Conservation (phyloP, 768 basidiomycete species). For the Amanita phalloides region DNA sequence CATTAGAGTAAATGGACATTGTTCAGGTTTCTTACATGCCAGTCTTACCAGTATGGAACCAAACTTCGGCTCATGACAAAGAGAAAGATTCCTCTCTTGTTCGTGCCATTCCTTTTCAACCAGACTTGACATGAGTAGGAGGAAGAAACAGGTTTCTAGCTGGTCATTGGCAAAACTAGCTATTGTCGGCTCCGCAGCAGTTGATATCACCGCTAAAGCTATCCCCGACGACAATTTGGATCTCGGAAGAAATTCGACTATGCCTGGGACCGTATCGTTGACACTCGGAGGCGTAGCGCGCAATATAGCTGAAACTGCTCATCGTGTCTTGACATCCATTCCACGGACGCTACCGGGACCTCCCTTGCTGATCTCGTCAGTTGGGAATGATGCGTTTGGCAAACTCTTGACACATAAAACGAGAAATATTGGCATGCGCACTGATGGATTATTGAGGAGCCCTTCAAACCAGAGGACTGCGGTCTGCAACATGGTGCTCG, state of each 20-base stretch:
- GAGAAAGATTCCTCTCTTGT: neutral
- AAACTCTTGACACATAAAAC: constrained; percentile 50
- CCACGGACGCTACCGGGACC: constrained; percentile 11
- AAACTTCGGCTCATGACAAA: neutral
- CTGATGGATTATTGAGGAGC: constrained; percentile 52
- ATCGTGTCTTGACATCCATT: constrained; percentile 42
- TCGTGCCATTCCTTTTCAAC: neutral
- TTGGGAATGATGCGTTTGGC: constrained; percentile 76
- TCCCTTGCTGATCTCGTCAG: constrained; percentile 57
- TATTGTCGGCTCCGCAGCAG: constrained; percentile 78
- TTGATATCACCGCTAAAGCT: constrained; percentile 72
- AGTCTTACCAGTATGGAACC: neutral
- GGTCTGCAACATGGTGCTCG: constrained; percentile 81
- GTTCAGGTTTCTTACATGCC: neutral
- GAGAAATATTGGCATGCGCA: constrained; percentile 58
- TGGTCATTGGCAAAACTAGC: constrained; percentile 40
- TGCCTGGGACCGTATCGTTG: constrained; percentile 64
- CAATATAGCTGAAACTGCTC: constrained; percentile 90
- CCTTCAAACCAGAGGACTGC: constrained; percentile 42
- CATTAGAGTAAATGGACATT: neutral
- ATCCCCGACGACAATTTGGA: constrained; percentile 20
- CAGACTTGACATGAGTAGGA: neutral
- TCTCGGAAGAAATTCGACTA: constrained; percentile 51
- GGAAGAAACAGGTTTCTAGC: neutral
- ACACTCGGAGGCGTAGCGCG: constrained; percentile 85